Conservation (phyloP, 139 green algal species). For the Micromonas commoda region DNA sequence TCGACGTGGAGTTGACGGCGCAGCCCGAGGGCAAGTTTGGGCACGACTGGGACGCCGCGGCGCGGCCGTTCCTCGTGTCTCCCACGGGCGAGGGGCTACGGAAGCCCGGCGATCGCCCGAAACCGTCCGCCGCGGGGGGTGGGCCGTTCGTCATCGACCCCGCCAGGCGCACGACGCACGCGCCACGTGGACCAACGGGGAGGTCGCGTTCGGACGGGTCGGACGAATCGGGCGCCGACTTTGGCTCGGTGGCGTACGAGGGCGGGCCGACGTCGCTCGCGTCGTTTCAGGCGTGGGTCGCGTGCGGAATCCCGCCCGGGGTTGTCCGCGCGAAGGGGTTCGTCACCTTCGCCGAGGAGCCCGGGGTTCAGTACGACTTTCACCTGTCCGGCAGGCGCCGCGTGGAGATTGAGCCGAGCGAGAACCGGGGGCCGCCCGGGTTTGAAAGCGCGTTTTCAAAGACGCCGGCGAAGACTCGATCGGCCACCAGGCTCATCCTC, state of each 20-base stretch:
- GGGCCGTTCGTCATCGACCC: slow-evolving; percentile 2
- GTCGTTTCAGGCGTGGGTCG: neutral
- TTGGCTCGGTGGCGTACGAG: neutral
- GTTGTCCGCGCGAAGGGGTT: neutral
- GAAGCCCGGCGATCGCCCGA: neutral
- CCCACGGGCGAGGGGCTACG: neutral
- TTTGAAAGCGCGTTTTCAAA: neutral
- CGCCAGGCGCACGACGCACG: neutral
- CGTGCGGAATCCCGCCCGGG: neutral
- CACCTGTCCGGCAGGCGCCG: neutral
- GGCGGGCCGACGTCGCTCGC: neutral
- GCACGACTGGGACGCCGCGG: slow-evolving; percentile 4
- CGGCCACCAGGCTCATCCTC: neutral
- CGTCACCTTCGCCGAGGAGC: neutral
- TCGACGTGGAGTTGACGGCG: neutral
- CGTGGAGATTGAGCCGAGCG: neutral
- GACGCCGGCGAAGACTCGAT: neutral
- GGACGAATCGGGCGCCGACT: neutral
- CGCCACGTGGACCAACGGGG: too few relatives aligned
- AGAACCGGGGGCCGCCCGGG: neutral
- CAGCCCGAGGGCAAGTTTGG: slow-evolving; percentile 9
- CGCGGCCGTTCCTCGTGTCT: neutral
- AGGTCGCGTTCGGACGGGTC: too few relatives aligned
- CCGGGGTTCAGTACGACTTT: neutral
- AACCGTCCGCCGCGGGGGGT: neutral